A percentile compares a stretch with the other conserved stretches of the same genome.
phyloP scores from a whole-genome alignment of 768 basidiomycete genomes.

The Amanita molliuscula region DNA sequence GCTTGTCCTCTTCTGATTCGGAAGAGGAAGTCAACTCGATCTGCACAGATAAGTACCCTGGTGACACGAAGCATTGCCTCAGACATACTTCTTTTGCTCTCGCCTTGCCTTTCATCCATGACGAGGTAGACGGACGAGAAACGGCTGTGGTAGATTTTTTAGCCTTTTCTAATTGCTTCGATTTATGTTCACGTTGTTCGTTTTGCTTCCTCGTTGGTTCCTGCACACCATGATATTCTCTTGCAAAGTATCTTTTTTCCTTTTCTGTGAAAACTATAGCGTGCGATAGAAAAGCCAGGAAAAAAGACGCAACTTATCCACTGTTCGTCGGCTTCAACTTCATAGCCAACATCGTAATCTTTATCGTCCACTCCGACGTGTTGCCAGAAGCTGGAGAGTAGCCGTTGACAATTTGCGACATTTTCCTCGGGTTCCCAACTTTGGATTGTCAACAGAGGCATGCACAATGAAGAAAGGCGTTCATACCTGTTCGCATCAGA shows the following conservation, averaged over 20 bases:
- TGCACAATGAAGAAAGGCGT: neutral
- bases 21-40: conserved; percentile 5
- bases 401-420: conserved; percentile 42
- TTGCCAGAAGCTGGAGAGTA: conserved; percentile 56
- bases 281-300: conserved; percentile 1
- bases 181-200: neutral
- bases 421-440: conserved; percentile 69
- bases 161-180: neutral
- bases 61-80: neutral
- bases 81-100: neutral
- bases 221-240: conserved; percentile 17
- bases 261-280: conserved; percentile 16
- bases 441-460: neutral
- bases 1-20: conserved; percentile 10
- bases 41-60: conserved; percentile 4
- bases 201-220: conserved; percentile 8
- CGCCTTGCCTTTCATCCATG: neutral
- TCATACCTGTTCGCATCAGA: conserved; percentile 46
- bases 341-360: conserved; percentile 41
- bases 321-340: conserved; percentile 26
- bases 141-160: neutral
- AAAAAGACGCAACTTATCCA: conserved; percentile 47
- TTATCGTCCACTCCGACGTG: conserved; percentile 47
- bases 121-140: neutral
- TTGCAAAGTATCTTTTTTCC: conserved; percentile 27